Conservation (phyloP, 2,329 filamentous ascomycete species). For the Didymella segeticola region DNA sequence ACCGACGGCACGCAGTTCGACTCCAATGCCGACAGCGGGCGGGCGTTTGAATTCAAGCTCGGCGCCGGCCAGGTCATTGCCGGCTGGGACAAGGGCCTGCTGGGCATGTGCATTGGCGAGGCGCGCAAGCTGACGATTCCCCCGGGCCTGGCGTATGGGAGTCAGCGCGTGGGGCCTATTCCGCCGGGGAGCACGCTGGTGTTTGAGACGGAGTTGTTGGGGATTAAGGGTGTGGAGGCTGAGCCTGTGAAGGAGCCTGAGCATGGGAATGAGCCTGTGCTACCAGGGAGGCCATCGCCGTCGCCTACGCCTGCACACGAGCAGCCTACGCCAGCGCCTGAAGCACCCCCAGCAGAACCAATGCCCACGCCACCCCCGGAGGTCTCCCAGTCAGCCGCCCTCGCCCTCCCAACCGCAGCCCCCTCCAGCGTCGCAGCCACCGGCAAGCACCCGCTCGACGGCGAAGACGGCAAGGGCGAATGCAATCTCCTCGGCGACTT, state of each 20-base stretch:
- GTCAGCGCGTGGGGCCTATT: conserved; percentile 75
- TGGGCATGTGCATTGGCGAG: conserved; percentile 96
- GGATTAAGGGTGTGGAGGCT: conserved; percentile 66
- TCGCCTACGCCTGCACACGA: conserved; percentile 9
- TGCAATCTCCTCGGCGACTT: conserved; percentile 90
- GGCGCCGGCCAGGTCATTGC: conserved; percentile 86
- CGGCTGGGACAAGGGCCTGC: conserved; percentile 89
- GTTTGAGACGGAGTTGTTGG: conserved; percentile 90
- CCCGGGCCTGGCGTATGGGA: conserved; percentile 84
- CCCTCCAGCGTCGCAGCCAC: conserved; percentile 27
- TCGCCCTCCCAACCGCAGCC: conserved; percentile 20
- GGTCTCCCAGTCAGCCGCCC: conserved; percentile 15
- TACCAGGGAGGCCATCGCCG: conserved; percentile 1
- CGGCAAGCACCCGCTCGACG: conserved; percentile 42
- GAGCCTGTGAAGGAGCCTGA: not conserved
- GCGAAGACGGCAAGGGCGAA: conserved; percentile 68
- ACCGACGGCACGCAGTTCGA: conserved; percentile 80
- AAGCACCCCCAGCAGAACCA: too few species aligned
- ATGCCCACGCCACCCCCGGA: conserved; percentile 22
- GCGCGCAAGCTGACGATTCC: conserved; percentile 87
- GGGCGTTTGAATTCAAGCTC: conserved; percentile 79
- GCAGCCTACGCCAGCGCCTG: not conserved
- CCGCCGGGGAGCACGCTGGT: conserved; percentile 82
- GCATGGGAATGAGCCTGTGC: conserved; percentile 5
- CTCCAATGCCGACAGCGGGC: conserved; percentile 76